These are phyloP conservation scores for Boletus fagicola DNA, from an alignment of 768 basidiomycete species.

Conservation along the genomic window DNA sequence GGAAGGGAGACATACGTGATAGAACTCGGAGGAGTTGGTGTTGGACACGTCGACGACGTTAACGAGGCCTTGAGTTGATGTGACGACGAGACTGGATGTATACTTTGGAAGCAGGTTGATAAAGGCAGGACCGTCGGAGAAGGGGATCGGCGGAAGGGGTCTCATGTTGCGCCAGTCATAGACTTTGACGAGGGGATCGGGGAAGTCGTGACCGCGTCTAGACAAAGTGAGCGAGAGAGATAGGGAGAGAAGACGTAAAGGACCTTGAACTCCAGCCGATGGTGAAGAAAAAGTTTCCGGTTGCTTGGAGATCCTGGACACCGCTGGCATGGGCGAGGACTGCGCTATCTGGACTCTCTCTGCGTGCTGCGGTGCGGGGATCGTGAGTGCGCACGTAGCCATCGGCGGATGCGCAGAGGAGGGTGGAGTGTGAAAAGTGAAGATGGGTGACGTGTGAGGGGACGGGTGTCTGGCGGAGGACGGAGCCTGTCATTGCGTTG, in stretches of 20 bases:
- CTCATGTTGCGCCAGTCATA: conserved; percentile 86
- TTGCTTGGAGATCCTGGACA: conserved; percentile 75
- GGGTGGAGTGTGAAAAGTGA: conserved; percentile 58
- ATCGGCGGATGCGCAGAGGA: conserved; percentile 70
- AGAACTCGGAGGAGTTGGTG: conserved; percentile 67
- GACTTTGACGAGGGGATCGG: conserved; percentile 90
- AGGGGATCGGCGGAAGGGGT: conserved; percentile 81
- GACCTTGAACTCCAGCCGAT: conserved; percentile 88
- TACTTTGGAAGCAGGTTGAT: conserved; percentile 76
- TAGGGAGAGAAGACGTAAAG: not conserved
- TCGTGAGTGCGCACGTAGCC: conserved; percentile 72
- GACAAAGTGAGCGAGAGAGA: conserved; percentile 11
- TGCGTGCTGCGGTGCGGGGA: conserved; percentile 57
- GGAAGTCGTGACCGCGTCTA: conserved; percentile 84
- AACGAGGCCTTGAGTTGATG: conserved; percentile 79
- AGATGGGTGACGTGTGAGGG: conserved; percentile 65
- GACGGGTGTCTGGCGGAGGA: conserved; percentile 54
- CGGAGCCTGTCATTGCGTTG: conserved; percentile 69
- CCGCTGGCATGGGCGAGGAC: conserved; percentile 81
- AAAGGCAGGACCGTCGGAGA: conserved; percentile 84
- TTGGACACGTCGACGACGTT: conserved; percentile 82
- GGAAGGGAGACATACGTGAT: conserved; percentile 54
- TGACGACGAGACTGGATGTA: conserved; percentile 69
- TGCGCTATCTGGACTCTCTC: conserved; percentile 49
- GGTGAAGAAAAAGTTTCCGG: conserved; percentile 79